Evolutionary conservation across 2,329 filamentous ascomycete species (phyloP).

Genomic region (Sporothrix curviconia): DNA sequence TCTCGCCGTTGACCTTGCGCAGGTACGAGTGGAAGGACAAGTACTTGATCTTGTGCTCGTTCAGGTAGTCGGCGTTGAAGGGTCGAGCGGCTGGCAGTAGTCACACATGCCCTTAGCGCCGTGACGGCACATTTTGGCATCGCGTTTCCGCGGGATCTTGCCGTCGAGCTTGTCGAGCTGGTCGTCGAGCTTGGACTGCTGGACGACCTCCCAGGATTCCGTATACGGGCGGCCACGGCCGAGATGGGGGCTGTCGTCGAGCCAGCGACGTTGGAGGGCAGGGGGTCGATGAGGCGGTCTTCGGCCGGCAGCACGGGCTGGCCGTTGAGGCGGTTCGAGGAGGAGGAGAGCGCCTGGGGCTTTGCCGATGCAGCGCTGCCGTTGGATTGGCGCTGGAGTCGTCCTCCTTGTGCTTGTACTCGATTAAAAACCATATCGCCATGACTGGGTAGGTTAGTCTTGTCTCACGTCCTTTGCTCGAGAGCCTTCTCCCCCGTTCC

Average conservation of each 20-base stretch:
- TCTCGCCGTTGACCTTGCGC: conserved; percentile 89
- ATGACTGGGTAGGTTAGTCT: conserved; percentile 53
- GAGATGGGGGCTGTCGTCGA: conserved; percentile 19
- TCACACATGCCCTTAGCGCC: conserved; percentile 98
- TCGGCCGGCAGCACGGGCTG: conserved; percentile 65
- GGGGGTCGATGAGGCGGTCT: conserved; percentile 56
- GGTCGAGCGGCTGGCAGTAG: conserved; percentile 95
- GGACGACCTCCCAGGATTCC: conserved; percentile 92
- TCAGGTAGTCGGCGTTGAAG: conserved; percentile 85
- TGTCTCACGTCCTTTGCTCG: too few relatives aligned
- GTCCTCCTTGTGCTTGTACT: conserved; percentile 60
- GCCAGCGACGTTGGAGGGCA: conserved; percentile 25
- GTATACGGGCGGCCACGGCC: conserved; percentile 57
- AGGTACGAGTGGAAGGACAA: conserved; percentile 92
- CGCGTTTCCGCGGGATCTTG: conserved; percentile 71
- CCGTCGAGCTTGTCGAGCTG: conserved; percentile 79
- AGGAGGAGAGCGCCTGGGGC: conserved; percentile 36
- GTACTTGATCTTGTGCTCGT: conserved; percentile 98
- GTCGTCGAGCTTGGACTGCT: conserved; percentile 83
- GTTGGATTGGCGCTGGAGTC: conserved; percentile 33
- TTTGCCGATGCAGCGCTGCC: conserved; percentile 23
- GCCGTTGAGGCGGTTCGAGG: conserved; percentile 71
- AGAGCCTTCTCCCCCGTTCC: too few relatives aligned
- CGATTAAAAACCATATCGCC: conserved; percentile 87
- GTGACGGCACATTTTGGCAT: conserved; percentile 87